Evolutionary conservation across 192 early-diverging fungal species (phyloP), one percentile per base, ranked within the genome.

Genomic region (Umbelopsis ramanniana): DNA sequence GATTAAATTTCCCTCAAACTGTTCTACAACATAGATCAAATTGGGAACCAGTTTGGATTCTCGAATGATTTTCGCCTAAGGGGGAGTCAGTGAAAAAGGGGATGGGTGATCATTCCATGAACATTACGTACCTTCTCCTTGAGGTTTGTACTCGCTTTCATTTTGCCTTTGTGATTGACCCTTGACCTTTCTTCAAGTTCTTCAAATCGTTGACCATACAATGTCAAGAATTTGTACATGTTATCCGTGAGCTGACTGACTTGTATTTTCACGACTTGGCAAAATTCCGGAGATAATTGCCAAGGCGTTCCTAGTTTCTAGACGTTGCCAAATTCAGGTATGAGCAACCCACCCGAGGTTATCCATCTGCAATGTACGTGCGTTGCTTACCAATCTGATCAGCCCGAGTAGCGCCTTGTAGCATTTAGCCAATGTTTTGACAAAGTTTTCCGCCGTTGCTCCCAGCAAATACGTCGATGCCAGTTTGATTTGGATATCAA

Each of bases 21-120:
- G 85, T 76, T 95, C 94, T 14, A 92, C 88, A 45, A 84, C 80
- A 71, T 86, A 95, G 29, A 95, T 89, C 57, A 94, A 67, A 17
- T 75, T 79, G 0, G 94, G 93, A 6, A 95, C 89, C 29, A 93
- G 74, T 60, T 89, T 87, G 29, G 92, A 90, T 75, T 93, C 92
- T 8, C 91, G 84, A 63, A 86, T 50, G 11, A 93, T 85, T 68
- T 88, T 86, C 17, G 86, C 81, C 77, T 86, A 21, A 21, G 23
- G 23, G 52, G 46, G 0, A 17, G 60, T 4, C 17, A 67, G 26
- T 37, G 21, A 55, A n/a, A 24, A 15, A 17, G 17, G 48, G 17
- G 48, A 50, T 6, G 48, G 15, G 48, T 9, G 48, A 6, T 5
- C 19, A 50, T 6, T 50, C 15, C 1, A n/a, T 50, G 48, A n/a